phyloP scores from a whole-genome alignment of 257 asterid genomes.

The Nemophila menziesii region DNA sequence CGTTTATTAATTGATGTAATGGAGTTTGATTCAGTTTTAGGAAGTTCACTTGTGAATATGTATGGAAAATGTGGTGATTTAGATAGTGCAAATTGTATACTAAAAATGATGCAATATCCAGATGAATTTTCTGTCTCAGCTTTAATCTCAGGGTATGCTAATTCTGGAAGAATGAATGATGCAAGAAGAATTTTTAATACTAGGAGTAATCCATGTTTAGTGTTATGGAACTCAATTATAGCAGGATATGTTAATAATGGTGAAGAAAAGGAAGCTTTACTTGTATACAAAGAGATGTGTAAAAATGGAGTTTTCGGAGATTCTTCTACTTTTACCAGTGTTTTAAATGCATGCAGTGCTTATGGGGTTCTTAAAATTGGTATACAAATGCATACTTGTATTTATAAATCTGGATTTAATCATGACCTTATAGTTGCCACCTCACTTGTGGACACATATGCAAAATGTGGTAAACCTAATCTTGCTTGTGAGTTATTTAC shows the following conservation, averaged over 20 bases:
- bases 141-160: constrained; percentile 55
- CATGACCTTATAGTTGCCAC: constrained; percentile 54
- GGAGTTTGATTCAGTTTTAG: constrained; percentile 49
- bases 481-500: constrained; percentile 46
- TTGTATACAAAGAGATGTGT: constrained; percentile 40
- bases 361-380: constrained; percentile 31
- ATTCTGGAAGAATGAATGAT: constrained; percentile 43
- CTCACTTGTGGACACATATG: constrained; percentile 53
- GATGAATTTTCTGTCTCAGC: constrained; percentile 76
- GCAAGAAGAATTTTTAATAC: constrained; percentile 47
- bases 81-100: constrained; percentile 33
- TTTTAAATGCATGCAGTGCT: constrained; percentile 54
- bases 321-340: constrained; percentile 44
- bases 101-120: constrained; percentile 29
- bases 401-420: constrained; percentile 36
- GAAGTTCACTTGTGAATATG: constrained; percentile 71
- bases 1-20: constrained; percentile 34
- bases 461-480: constrained; percentile 46
- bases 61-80: constrained; percentile 65
- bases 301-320: constrained; percentile 37
- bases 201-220: constrained; percentile 38
- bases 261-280: constrained; percentile 35
- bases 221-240: constrained; percentile 59
- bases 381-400: constrained; percentile 42
- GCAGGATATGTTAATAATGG: constrained; percentile 55